Conservation (phyloP, 2,329 filamentous ascomycete genomes). For the Chaetomiaceae sp. region DNA sequence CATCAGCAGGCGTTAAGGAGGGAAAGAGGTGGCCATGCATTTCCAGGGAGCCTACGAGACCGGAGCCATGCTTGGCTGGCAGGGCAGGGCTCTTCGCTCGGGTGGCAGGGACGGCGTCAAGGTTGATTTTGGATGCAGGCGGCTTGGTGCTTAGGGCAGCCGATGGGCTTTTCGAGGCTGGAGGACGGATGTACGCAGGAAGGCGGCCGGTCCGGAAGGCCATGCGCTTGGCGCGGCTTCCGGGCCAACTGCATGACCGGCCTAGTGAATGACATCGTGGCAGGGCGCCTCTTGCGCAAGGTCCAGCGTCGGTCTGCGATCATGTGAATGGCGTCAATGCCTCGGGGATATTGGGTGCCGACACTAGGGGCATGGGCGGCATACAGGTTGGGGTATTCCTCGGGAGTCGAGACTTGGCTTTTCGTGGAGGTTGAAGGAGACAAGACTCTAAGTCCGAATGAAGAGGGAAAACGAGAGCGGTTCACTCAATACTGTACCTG, state of each 20-base stretch:
- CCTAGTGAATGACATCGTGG: neutral
- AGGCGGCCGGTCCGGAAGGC: neutral
- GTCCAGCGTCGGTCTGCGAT: neutral
- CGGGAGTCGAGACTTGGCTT: no score
- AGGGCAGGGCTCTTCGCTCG: neutral
- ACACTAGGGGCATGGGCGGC: no score
- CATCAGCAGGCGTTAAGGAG: constrained; percentile 14
- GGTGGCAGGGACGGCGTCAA: constrained; percentile 12
- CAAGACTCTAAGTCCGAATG: no score
- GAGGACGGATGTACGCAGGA: neutral
- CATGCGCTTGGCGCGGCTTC: neutral
- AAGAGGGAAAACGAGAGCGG: no score
- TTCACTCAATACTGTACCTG: no score
- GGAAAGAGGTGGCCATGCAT: constrained; percentile 7
- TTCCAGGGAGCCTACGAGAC: neutral
- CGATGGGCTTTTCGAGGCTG: no score
- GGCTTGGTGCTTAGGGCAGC: neutral
- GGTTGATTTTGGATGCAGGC: constrained; percentile 15
- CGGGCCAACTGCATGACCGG: constrained; percentile 6
- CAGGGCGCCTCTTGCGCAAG: neutral
- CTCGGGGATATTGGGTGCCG: neutral
- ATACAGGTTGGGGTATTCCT: no score
- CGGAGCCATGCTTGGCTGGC: neutral
- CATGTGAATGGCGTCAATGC: constrained; percentile 10
- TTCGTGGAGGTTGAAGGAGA: no score